These are phyloP conservation scores for Boletus reticuloceps DNA, from an alignment of 768 basidiomycete species.

Conservation along the genomic window DNA sequence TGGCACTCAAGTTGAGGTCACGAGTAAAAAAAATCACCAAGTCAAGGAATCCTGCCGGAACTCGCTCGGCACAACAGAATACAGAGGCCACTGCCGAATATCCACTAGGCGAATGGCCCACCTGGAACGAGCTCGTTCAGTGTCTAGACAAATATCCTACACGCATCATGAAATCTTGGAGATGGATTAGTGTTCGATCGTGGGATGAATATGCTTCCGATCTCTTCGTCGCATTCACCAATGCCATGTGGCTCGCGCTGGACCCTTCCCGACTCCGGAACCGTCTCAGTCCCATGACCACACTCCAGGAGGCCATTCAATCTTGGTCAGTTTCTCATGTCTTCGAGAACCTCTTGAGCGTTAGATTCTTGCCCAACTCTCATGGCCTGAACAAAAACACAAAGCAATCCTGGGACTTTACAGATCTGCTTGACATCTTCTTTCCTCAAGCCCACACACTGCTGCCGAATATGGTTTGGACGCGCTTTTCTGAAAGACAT, in stretches of 20 bases:
- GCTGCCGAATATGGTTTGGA: not conserved
- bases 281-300: rapidly evolving
- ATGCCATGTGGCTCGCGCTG: not conserved
- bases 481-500: not conserved
- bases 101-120: constrained; percentile 4
- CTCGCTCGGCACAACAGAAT: not conserved
- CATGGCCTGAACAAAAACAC: constrained; percentile 1
- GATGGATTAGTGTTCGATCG: not conserved
- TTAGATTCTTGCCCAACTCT: constrained; percentile 6
- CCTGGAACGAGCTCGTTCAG: not conserved
- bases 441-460: not conserved
- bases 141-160: not conserved
- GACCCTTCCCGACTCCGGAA: not conserved
- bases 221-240: constrained; percentile 1
- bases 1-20: not conserved
- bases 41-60: not conserved
- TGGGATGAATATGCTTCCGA: constrained; percentile 1
- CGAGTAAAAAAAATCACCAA: not conserved
- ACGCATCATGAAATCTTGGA: not conserved
- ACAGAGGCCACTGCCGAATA: not conserved
- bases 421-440: not conserved
- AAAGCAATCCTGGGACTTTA: constrained; percentile 1
- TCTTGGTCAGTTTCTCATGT: constrained; percentile 4
- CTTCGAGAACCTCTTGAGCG: not conserved
- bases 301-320: not conserved